Conservation (phyloP, 1,284 basidiomycete species). For the Pholiota adiposa region DNA sequence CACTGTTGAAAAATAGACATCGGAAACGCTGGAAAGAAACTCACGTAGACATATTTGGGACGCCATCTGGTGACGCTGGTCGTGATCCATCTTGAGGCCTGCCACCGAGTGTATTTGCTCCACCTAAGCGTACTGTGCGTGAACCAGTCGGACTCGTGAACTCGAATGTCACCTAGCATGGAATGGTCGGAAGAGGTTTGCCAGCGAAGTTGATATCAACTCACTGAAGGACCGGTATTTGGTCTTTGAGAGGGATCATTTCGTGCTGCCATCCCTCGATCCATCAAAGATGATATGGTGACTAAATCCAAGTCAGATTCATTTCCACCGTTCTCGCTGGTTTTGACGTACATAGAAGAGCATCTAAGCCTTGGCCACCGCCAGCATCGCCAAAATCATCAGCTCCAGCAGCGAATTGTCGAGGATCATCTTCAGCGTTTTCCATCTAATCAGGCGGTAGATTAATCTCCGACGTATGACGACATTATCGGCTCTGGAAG, state of each 20-base stretch:
- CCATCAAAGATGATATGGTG: constrained; percentile 37
- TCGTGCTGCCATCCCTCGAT: constrained; percentile 34
- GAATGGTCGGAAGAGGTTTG: background rate
- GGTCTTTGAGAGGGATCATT: constrained; percentile 17
- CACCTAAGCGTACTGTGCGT: constrained; percentile 50
- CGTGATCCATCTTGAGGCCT: constrained; percentile 13
- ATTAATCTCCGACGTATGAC: constrained; percentile 11
- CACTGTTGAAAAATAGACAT: background rate
- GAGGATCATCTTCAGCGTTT: constrained; percentile 72
- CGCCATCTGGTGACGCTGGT: constrained; percentile 17
- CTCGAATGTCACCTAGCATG: constrained; percentile 33
- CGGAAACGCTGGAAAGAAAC: constrained; percentile 19
- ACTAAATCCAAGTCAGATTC: constrained; percentile 26
- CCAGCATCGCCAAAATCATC: constrained; percentile 22
- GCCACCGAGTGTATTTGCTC: constrained; percentile 33
- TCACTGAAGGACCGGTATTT: constrained; percentile 27
- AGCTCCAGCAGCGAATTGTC: constrained; percentile 55
- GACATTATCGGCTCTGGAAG: constrained; percentile 7
- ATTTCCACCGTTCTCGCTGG: background rate
- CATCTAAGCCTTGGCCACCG: constrained; percentile 44
- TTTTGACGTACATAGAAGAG: constrained; percentile 47
- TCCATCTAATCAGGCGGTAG: constrained; percentile 59
- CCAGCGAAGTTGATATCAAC: constrained; percentile 6
- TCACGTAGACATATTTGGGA: constrained; percentile 57
- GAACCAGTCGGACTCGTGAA: constrained; percentile 29